Conservation (phyloP, 805 yeast species). For the Blastobotrys muscicola region DNA sequence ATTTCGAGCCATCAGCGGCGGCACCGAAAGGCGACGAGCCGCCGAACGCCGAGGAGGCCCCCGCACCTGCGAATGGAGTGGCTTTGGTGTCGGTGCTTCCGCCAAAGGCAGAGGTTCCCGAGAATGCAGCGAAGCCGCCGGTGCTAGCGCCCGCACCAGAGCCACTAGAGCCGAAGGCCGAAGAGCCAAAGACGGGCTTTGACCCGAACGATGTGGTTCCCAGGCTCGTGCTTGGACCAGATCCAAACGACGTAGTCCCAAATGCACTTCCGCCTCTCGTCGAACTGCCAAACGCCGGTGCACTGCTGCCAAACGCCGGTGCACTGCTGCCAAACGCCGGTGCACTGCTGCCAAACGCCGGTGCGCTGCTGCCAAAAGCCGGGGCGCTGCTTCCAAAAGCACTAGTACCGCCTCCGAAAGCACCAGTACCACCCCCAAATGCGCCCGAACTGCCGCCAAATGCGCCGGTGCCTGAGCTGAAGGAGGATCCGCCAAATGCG, state of each 20-base stretch:
- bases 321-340: constrained; percentile 7
- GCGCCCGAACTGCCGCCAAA: constrained; percentile 8
- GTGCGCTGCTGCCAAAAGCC: constrained; percentile 6
- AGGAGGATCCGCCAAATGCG: constrained; percentile 5
- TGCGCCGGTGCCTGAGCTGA: constrained; percentile 2
- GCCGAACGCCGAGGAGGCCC: not conserved
- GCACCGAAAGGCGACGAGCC: not conserved
- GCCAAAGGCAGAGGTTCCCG: constrained; percentile 1
- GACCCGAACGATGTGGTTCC: not conserved
- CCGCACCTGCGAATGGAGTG: constrained; percentile 3
- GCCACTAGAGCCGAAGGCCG: constrained; percentile 12
- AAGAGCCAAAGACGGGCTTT: not conserved
- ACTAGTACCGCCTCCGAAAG: constrained; percentile 14
- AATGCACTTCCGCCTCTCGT: not conserved
- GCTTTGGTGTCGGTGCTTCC: not conserved
- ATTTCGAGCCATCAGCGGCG: not conserved
- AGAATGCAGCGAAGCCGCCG: not conserved
- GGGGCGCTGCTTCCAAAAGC: constrained; percentile 12
- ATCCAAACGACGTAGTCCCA: not conserved
- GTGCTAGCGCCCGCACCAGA: constrained; percentile 11
- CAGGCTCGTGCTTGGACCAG: not conserved
- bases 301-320: constrained; percentile 4
- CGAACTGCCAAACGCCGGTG: constrained; percentile 1
- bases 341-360: constrained; percentile 1
- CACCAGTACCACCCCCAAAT: constrained; percentile 10